Percentiles rank a stretch among this genome's conserved stretches.
phyloP scores from a whole-genome alignment of 2,329 filamentous ascomycete genomes.

The Ceratocystis colombiana region DNA sequence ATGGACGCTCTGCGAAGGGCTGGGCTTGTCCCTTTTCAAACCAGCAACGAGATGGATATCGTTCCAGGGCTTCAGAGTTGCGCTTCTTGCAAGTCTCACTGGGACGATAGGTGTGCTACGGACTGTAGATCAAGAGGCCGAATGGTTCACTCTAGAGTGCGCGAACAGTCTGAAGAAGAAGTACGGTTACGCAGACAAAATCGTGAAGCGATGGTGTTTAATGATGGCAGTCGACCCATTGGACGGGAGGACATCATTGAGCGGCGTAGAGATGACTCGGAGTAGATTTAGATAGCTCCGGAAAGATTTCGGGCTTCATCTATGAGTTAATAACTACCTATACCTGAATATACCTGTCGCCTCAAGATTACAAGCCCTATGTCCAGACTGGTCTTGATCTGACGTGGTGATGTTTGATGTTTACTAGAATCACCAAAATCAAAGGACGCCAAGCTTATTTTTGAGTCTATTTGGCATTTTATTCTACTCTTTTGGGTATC shows the following conservation, averaged over 20 bases:
- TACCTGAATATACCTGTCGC: too few relatives aligned
- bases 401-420: not conserved
- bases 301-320: not conserved
- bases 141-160: slow-evolving; percentile 30
- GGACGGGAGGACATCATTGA: slow-evolving; percentile 71
- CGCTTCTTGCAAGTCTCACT: not conserved
- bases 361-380: not conserved
- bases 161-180: slow-evolving; percentile 54
- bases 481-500: not conserved
- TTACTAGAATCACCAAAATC: not conserved
- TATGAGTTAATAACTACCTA: too few relatives aligned
- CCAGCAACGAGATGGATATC: slow-evolving; percentile 16
- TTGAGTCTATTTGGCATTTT: not conserved
- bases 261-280: slow-evolving; percentile 13
- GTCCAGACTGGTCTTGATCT: not conserved
- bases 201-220: slow-evolving; percentile 82
- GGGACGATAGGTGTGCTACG: slow-evolving; percentile 25
- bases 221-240: slow-evolving; percentile 69
- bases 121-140: slow-evolving; percentile 27
- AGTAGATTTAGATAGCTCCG: not conserved
- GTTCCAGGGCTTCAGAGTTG: not conserved
- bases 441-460: not conserved
- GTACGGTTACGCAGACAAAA: slow-evolving; percentile 63
- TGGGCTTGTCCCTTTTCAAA: slow-evolving; percentile 37
- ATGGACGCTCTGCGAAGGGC: slow-evolving; percentile 42